Evolutionary conservation across 192 early-diverging fungal genomes (phyloP).

Genomic region (Cetraspora pellucida): DNA sequence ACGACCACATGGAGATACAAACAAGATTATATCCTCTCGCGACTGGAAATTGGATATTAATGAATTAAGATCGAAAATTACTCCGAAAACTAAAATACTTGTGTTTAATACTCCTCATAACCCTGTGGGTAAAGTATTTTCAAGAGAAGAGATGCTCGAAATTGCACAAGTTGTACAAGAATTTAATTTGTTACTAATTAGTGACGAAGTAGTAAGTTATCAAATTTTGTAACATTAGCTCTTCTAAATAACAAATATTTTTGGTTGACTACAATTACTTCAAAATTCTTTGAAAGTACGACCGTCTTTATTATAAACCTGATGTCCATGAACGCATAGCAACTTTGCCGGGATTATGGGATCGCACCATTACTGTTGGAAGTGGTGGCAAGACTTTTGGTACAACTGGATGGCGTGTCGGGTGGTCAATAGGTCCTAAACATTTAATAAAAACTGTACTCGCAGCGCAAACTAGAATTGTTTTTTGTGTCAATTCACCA

Average conservation of each 20-base stretch:
- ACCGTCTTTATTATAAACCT: constrained; percentile 85
- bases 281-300: constrained; percentile 54
- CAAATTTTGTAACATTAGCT: neutral
- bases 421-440: constrained; percentile 84
- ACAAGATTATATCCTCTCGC: constrained; percentile 61
- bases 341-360: constrained; percentile 84
- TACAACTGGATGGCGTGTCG: constrained; percentile 95
- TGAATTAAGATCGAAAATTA: constrained; percentile 77
- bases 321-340: constrained; percentile 72
- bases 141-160: constrained; percentile 68
- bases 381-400: constrained; percentile 94
- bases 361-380: constrained; percentile 91
- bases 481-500: constrained; percentile 88
- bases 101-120: constrained; percentile 98
- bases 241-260: neutral
- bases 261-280: neutral
- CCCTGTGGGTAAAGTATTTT: constrained; percentile 86
- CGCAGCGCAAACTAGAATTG: constrained; percentile 86
- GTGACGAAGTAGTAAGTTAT: constrained; percentile 82
- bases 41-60: constrained; percentile 90
- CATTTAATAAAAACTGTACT: constrained; percentile 73
- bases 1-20: constrained; percentile 49
- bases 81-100: constrained; percentile 78
- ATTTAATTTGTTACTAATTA: constrained; percentile 84
- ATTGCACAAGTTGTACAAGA: constrained; percentile 77